Conservation (phyloP, 2,329 filamentous ascomycete species). For the Neofusicoccum umdonicola region DNA sequence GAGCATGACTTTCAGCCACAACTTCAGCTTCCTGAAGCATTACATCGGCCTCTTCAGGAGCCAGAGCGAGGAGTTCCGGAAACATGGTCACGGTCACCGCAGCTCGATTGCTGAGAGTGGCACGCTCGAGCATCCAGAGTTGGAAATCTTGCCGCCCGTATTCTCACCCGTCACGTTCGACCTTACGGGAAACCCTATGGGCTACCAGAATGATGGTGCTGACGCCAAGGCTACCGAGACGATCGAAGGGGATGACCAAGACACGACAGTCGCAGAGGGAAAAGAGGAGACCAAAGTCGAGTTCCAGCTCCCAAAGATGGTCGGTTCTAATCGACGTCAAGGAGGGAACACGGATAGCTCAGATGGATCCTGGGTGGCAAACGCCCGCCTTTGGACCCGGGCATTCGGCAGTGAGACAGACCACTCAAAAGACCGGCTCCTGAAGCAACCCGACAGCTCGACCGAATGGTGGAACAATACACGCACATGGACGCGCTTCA, state of each 20-base stretch:
- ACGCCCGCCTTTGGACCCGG: not conserved
- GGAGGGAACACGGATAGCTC: slow-evolving; percentile 2
- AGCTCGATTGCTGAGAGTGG: slow-evolving; percentile 43
- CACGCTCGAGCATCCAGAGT: slow-evolving; percentile 45
- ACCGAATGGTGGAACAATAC: slow-evolving; percentile 7
- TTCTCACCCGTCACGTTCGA: slow-evolving; percentile 17
- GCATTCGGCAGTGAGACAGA: not conserved
- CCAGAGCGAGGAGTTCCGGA: slow-evolving; percentile 38
- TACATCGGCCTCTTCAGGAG: slow-evolving; percentile 45
- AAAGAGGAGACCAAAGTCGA: not conserved
- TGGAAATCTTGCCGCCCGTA: slow-evolving; percentile 45
- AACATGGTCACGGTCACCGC: slow-evolving; percentile 44
- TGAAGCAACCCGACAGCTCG: not conserved
- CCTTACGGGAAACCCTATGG: not conserved
- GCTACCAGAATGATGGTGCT: not conserved
- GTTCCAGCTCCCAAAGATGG: not conserved
- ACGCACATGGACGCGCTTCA: not conserved
- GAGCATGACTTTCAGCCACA: slow-evolving; percentile 42
- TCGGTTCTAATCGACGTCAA: not conserved
- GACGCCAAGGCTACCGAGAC: not conserved
- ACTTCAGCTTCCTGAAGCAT: slow-evolving; percentile 41
- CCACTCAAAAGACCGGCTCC: not conserved
- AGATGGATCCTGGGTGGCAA: slow-evolving; percentile 2
- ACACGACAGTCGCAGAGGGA: not conserved
- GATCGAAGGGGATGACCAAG: not conserved